A percentile compares a stretch with the other conserved stretches of the same genome.
These are phyloP conservation scores for Rubia yunnanensis DNA, from an alignment of 257 asterid genomes.

Conservation along the genomic window DNA sequence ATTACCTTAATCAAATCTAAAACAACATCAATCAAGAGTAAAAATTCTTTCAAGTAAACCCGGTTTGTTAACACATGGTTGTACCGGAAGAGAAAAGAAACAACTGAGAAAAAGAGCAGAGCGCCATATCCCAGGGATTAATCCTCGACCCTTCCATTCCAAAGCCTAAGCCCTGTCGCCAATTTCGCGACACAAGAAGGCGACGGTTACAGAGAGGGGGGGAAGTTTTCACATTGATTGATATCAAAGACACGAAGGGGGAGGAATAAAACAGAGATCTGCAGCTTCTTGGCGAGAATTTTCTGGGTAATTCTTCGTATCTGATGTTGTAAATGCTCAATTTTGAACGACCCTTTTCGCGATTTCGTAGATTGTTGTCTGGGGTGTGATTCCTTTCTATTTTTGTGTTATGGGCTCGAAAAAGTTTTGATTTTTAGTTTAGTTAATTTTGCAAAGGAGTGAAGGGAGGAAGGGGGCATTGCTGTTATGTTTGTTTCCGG, in stretches of 20 bases:
- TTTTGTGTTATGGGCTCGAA: not conserved
- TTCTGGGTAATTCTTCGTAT: constrained; percentile 13
- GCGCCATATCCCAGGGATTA: constrained; percentile 5
- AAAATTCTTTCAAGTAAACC: not conserved
- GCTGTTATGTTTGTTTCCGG: constrained; percentile 4
- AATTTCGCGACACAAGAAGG: not conserved
- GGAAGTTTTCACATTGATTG: constrained; percentile 12
- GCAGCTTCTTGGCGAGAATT: constrained; percentile 17
- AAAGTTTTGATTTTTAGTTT: constrained; percentile 4
- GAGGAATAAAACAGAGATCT: constrained; percentile 25
- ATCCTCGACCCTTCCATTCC: constrained; percentile 35
- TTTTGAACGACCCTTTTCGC: constrained; percentile 9
- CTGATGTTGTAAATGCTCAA: constrained; percentile 21
- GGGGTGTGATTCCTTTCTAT: not conserved
- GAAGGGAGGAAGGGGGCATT: constrained; percentile 7
- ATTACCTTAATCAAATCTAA: not conserved
- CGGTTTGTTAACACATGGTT: constrained; percentile 9
- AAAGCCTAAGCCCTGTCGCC: constrained; percentile 23
- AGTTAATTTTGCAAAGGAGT: constrained; percentile 4
- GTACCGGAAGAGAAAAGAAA: not conserved
- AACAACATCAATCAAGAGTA: not conserved
- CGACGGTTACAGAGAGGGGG: constrained; percentile 12
- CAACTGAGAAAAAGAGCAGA: not conserved
- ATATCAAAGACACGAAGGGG: not conserved
- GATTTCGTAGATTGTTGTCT: not conserved